Base-by-base conservation (phyloP, 192 early-diverging fungal genomes). In the Spizellomyces punctatus region DNA sequence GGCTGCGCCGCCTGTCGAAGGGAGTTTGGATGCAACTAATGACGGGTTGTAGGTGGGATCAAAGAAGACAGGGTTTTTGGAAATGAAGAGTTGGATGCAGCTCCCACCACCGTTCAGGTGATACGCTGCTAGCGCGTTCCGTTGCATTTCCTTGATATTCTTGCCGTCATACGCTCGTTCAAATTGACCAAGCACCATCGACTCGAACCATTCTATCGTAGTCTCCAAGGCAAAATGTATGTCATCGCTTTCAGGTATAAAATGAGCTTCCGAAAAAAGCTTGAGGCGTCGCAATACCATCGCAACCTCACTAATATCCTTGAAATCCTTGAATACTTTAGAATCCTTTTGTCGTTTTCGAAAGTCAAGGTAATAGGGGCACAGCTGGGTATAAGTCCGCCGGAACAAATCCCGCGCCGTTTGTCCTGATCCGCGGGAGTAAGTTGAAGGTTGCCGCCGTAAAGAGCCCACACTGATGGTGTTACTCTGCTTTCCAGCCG, bases 1-100 rank as follows among this genome's bases (percentile, higher is more conserved):
- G 0, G 79, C 69, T 52, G 72, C 55, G 8, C 64, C 79, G 6
- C 64, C 73, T 16, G 66, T 50, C 36, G 45, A 52, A 5, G 81
- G 79, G 14, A 85, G 65, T 49, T 83, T 82, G 8, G 68, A 70
- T 4, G 69, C 70, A 8, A 86, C 59, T 2, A 87, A 72, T 5
- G 77, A 58, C 21, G 85, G 85, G 62, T 88, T 88, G 69, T 72
- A 88, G 16, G 90, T 89, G 60, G 88, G 83, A 77, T 95, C 93
- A 71, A 89, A 95, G 64, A 95, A 94, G 27, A 95, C 88, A 49
- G 89, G 90, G 71, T 92, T 90, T 69, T 95, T 95, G 27, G 93
- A 90, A 56, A 94, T 88, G 74, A 91, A 95, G 1, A 91, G 83
- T 64, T 91, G 86, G 50, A 92, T 88, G 66, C 86, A 89, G 14